These are phyloP conservation scores for Rhododendron williamsianum DNA, from an alignment of 148 eudicot species.

Conservation along the genomic window DNA sequence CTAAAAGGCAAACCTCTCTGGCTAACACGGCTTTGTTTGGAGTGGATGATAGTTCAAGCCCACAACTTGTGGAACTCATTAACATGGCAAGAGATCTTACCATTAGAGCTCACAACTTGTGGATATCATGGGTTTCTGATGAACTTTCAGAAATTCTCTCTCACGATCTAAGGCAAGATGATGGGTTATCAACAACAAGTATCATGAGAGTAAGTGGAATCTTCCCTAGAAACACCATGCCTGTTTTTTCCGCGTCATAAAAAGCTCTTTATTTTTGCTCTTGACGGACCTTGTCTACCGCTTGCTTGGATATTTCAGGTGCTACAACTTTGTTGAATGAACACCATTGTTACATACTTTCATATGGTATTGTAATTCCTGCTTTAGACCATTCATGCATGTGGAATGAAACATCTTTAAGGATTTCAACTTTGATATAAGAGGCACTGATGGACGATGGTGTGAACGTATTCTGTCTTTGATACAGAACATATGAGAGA, in stretches of 20 bases:
- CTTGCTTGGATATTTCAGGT: not conserved
- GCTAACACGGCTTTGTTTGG: conserved; percentile 71
- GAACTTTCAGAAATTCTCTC: conserved; percentile 62
- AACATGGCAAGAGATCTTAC: conserved; percentile 63
- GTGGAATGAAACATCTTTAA: not conserved
- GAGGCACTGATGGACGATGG: not conserved
- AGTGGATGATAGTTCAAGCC: conserved; percentile 57
- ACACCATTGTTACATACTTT: not conserved
- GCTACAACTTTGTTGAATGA: not conserved
- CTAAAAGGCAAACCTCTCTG: conserved; percentile 55
- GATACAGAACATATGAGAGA: not conserved
- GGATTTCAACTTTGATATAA: not conserved
- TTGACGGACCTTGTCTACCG: not conserved
- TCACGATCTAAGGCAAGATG: conserved; percentile 56
- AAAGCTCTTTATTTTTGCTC: not conserved
- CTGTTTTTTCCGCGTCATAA: not conserved
- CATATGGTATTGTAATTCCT: not conserved
- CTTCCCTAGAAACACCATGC: not conserved
- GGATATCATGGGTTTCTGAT: conserved; percentile 89
- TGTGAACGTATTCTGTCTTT: too few species aligned
- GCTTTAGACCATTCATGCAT: not conserved
- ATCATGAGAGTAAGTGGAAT: conserved; percentile 63
- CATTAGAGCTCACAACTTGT: conserved; percentile 66
- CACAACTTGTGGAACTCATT: conserved; percentile 72
- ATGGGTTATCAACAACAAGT: conserved; percentile 59